These are phyloP conservation scores for Stenocarpella maydis DNA, from an alignment of 2,329 filamentous ascomycete genomes.

Conservation along the genomic window DNA sequence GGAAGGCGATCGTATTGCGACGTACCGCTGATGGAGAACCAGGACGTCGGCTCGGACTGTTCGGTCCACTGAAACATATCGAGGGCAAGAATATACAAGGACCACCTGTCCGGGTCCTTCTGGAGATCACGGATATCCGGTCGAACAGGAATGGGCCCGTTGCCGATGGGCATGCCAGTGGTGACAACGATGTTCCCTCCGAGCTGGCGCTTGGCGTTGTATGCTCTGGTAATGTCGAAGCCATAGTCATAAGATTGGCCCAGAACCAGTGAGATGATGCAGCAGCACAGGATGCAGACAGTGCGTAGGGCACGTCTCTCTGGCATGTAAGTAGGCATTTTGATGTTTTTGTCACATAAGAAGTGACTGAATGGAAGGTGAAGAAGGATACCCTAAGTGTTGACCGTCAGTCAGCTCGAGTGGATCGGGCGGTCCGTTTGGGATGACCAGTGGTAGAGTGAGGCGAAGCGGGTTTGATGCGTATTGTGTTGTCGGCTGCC, in stretches of 20 bases:
- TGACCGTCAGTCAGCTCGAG: background rate
- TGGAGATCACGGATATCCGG: constrained; percentile 74
- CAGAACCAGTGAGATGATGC: constrained; percentile 30
- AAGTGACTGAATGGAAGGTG: background rate
- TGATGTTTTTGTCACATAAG: background rate
- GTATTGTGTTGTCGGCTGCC: background rate
- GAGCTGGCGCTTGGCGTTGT: constrained; percentile 48
- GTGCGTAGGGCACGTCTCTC: background rate
- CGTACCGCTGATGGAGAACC: constrained; percentile 80
- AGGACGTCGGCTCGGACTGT: constrained; percentile 72
- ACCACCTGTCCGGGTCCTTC: constrained; percentile 72
- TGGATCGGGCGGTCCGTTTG: background rate
- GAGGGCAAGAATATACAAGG: constrained; percentile 79
- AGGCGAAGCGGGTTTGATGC: background rate
- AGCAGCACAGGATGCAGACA: constrained; percentile 32
- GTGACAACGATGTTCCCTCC: constrained; percentile 51
- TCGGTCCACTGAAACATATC: constrained; percentile 74
- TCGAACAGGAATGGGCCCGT: constrained; percentile 54
- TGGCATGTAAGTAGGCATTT: constrained; percentile 13
- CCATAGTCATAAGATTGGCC: constrained; percentile 59
- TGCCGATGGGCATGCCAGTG: constrained; percentile 48
- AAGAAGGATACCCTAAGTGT: background rate
- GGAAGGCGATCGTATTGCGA: constrained; percentile 29
- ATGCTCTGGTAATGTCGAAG: constrained; percentile 50
- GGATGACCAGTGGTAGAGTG: too few relatives aligned